A percentile compares a stretch with the other conserved stretches of the same genome.
phyloP scores from a whole-genome alignment of 2,329 filamentous ascomycete genomes.

The Aspergillus eucalypticola region DNA sequence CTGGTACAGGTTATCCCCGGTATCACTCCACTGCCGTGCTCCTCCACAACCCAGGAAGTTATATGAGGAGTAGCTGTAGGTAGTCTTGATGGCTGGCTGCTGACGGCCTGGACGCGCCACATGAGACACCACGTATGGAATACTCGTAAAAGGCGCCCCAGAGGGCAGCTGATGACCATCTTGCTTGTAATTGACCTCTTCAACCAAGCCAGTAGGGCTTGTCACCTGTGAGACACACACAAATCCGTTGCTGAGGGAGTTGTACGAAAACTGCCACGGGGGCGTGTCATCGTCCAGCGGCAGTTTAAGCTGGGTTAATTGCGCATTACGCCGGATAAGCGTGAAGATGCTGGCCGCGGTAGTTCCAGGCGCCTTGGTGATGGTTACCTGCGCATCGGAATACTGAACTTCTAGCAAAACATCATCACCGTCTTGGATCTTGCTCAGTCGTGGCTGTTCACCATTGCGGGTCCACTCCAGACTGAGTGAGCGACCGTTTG shows the following conservation, averaged over 20 bases:
- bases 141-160: background rate
- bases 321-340: background rate
- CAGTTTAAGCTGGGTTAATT: background rate
- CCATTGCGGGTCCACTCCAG: background rate
- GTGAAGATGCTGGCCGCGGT: background rate
- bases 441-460: background rate
- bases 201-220: background rate
- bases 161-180: background rate
- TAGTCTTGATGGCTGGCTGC: background rate
- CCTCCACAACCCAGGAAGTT: background rate
- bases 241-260: background rate
- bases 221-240: background rate
- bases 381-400: background rate
- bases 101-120: background rate
- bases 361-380: background rate
- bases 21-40: background rate
- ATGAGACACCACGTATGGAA: background rate
- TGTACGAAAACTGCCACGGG: background rate
- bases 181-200: background rate
- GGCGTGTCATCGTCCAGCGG: background rate
- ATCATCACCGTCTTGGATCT: background rate
- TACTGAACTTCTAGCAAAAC: background rate
- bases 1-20: background rate
- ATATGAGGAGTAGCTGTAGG: background rate
- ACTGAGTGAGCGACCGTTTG: background rate